A percentile compares a stretch with the other conserved stretches of the same genome.
phyloP scores from a whole-genome alignment of 306 rosid species.

The Begonia loranthoides region DNA sequence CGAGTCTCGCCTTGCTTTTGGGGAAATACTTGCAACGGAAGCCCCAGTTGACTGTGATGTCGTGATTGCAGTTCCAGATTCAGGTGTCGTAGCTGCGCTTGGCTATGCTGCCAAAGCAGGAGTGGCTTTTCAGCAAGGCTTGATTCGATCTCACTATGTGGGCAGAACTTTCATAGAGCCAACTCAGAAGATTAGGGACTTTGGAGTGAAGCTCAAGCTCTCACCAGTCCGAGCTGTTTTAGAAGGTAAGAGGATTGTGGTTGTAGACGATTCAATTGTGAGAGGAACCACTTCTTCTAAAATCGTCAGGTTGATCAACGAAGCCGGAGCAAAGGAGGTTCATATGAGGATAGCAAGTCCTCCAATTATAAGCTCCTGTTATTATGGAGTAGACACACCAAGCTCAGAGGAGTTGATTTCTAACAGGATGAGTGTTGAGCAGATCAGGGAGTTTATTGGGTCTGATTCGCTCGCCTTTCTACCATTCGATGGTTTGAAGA shows the following conservation, averaged over 20 bases:
- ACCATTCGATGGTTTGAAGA: slow-evolving; percentile 52
- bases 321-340: slow-evolving; percentile 93
- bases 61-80: slow-evolving; percentile 91
- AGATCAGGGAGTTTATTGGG: slow-evolving; percentile 72
- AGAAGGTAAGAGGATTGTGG: slow-evolving; percentile 91
- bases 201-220: slow-evolving; percentile 77
- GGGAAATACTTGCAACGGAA: slow-evolving; percentile 76
- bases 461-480: slow-evolving; percentile 89
- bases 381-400: slow-evolving; percentile 95
- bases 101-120: slow-evolving; percentile 93
- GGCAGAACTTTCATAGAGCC: slow-evolving; percentile 99
- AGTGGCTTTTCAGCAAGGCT: slow-evolving; percentile 84
- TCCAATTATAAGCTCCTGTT: slow-evolving; percentile 80
- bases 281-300: slow-evolving; percentile 93
- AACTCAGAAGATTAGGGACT: slow-evolving; percentile 84
- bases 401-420: slow-evolving; percentile 90
- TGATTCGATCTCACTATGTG: slow-evolving; percentile 89
- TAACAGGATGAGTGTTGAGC: slow-evolving; percentile 74
- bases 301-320: slow-evolving; percentile 77
- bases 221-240: slow-evolving; percentile 73
- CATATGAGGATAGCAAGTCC: slow-evolving; percentile 98
- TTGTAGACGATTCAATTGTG: slow-evolving; percentile 92
- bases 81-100: slow-evolving; percentile 91
- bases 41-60: slow-evolving; percentile 89
- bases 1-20: slow-evolving; percentile 57